Evolutionary conservation across 768 basidiomycete species (phyloP).

Genomic region (Collybia sordida): DNA sequence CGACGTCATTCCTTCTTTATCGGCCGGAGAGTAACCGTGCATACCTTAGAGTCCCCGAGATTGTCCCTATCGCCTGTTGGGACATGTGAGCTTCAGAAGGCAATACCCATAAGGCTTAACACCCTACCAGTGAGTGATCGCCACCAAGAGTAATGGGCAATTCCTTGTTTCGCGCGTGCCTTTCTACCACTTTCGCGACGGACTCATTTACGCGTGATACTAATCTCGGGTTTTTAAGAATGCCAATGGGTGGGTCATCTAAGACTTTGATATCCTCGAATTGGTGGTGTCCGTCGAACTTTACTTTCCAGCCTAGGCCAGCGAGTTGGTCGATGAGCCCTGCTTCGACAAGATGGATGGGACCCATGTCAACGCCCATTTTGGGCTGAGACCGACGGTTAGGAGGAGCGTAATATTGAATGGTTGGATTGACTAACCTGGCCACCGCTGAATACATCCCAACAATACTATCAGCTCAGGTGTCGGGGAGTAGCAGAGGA

Average conservation of each 20-base stretch:
- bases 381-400: slow-evolving; percentile 48
- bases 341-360: slow-evolving; percentile 85
- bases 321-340: slow-evolving; percentile 79
- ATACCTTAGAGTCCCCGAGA: slow-evolving; percentile 83
- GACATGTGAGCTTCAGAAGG: slow-evolving; percentile 9
- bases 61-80: slow-evolving; percentile 81
- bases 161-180: slow-evolving; percentile 72
- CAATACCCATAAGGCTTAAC: slow-evolving; percentile 1
- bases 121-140: slow-evolving; percentile 86
- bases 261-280: slow-evolving; percentile 72
- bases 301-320: slow-evolving; percentile 83
- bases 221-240: slow-evolving; percentile 85
- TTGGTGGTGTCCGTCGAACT: slow-evolving; percentile 88
- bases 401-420: slow-evolving; percentile 4
- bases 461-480: slow-evolving; percentile 3
- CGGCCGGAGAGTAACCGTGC: slow-evolving; percentile 11
- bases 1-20: too few relatives aligned
- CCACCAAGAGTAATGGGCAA: slow-evolving; percentile 92
- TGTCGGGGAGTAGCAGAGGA: slow-evolving; percentile 6
- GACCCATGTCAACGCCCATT: slow-evolving; percentile 82
- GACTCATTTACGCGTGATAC: slow-evolving; percentile 82
- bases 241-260: slow-evolving; percentile 80
- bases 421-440: slow-evolving; percentile 42
- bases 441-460: slow-evolving; percentile 47
- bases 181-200: slow-evolving; percentile 73